Conservation (phyloP, 768 basidiomycete genomes). For the Trametes punicea region DNA sequence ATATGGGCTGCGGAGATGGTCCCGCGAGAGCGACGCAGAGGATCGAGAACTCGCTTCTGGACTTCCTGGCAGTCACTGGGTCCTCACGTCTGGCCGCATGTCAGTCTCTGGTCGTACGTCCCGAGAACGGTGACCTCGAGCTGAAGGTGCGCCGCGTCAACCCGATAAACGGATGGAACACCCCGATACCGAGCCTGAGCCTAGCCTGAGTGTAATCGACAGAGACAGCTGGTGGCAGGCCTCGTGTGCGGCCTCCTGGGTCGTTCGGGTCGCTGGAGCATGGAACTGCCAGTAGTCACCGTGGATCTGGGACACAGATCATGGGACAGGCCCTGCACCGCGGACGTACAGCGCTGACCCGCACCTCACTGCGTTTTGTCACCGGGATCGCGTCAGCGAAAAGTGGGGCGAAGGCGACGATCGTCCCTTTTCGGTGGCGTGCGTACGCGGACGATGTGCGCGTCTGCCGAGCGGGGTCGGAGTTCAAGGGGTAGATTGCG, state of each 20-base stretch:
- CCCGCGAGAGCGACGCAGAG: slow-evolving; percentile 13
- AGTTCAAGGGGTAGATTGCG: background rate
- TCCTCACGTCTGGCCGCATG: background rate
- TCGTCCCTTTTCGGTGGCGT: slow-evolving; percentile 6
- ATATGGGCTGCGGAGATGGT: slow-evolving; percentile 10
- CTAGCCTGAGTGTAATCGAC: no score
- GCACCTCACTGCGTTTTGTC: slow-evolving; percentile 8
- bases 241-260: background rate
- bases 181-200: no score
- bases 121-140: no score
- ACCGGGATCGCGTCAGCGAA: slow-evolving; percentile 13
- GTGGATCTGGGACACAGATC: background rate
- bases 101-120: no score
- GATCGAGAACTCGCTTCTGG: slow-evolving; percentile 7
- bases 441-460: background rate
- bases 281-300: background rate
- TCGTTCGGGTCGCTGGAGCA: background rate
- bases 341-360: background rate
- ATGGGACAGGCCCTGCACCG: background rate
- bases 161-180: no score
- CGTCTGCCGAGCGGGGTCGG: background rate
- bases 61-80: background rate
- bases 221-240: background rate
- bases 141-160: no score
- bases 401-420: slow-evolving; percentile 12